Evolutionary conservation across 78 protist genomes (phyloP).

Genomic region (Dictyostelium intermedium): DNA sequence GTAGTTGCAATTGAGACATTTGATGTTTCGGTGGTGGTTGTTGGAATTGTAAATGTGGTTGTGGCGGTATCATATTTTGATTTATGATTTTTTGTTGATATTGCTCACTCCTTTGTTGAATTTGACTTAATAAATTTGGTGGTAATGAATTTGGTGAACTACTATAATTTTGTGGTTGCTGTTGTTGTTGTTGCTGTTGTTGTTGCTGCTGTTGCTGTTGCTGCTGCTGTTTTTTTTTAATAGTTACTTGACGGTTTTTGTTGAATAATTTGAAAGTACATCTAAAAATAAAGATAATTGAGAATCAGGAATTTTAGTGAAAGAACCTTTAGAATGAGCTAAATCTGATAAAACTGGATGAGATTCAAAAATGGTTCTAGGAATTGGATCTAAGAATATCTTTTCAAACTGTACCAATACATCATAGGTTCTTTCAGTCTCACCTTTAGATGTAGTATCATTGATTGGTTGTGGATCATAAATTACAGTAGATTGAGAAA

Average conservation of each 20-base stretch:
- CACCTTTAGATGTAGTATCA: not conserved
- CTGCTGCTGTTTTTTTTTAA: not conserved
- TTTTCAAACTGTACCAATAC: slow-evolving; percentile 17
- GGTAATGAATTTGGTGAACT: slow-evolving; percentile 2
- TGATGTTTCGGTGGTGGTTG: slow-evolving; percentile 36
- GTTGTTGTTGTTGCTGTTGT: not conserved
- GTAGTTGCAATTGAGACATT: slow-evolving; percentile 1
- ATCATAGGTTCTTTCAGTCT: not conserved
- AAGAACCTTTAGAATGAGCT: slow-evolving; percentile 4
- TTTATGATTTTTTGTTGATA: not conserved
- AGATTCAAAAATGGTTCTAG: not conserved
- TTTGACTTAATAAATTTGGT: not conserved
- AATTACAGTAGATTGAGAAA: slow-evolving; percentile 10
- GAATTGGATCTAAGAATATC: slow-evolving; percentile 48
- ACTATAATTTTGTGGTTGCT: not conserved
- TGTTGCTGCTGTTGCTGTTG: not conserved
- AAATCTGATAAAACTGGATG: slow-evolving; percentile 3
- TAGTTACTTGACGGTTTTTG: slow-evolving; percentile 7
- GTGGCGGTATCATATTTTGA: not conserved
- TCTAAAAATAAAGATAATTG: slow-evolving; percentile 25
- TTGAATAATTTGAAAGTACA: not conserved
- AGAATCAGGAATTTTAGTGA: slow-evolving; percentile 20
- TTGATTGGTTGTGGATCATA: slow-evolving; percentile 18
- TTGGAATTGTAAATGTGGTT: not conserved
- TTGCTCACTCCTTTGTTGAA: not conserved